These are phyloP conservation scores for Phoma sp. DNA, from an alignment of 2,329 filamentous ascomycete genomes.

Conservation along the genomic window DNA sequence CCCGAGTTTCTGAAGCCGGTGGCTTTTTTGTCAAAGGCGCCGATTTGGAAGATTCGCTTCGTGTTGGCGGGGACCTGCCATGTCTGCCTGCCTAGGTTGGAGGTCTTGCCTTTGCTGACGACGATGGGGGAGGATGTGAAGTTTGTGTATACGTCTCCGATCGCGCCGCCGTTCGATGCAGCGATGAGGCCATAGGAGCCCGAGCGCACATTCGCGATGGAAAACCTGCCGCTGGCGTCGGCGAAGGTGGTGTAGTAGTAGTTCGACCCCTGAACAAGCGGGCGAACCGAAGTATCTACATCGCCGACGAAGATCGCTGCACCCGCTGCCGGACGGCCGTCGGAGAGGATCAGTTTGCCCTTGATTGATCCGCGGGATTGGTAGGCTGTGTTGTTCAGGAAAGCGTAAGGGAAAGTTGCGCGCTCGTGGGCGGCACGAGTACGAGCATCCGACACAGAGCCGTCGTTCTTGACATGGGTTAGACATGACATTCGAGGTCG, in stretches of 20 bases:
- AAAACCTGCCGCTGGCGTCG: conserved; percentile 48
- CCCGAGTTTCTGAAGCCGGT: conserved; percentile 52
- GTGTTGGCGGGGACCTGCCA: conserved; percentile 47
- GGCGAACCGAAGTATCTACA: conserved; percentile 48
- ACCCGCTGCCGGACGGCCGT: conserved; percentile 53
- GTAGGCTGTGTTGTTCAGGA: conserved; percentile 52
- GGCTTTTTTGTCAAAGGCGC: conserved; percentile 53
- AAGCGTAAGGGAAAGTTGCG: conserved; percentile 52
- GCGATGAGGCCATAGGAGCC: conserved; percentile 54
- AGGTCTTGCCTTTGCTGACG: conserved; percentile 36
- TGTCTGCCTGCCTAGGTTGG: conserved; percentile 41
- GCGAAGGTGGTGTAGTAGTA: conserved; percentile 57
- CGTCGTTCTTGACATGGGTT: conserved; percentile 48
- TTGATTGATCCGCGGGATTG: conserved; percentile 52
- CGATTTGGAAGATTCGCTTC: conserved; percentile 53
- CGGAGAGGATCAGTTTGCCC: conserved; percentile 51
- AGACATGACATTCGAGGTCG: not conserved
- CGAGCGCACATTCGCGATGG: conserved; percentile 49
- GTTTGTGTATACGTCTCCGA: conserved; percentile 54
- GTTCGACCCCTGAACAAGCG: conserved; percentile 52
- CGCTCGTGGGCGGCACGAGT: conserved; percentile 47
- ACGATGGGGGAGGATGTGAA: conserved; percentile 47
- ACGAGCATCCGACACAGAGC: conserved; percentile 50
- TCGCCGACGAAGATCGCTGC: conserved; percentile 58
- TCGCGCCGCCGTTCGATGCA: conserved; percentile 53